Conservation (phyloP, 305 asterid genomes). For the Salvia sclarea region DNA sequence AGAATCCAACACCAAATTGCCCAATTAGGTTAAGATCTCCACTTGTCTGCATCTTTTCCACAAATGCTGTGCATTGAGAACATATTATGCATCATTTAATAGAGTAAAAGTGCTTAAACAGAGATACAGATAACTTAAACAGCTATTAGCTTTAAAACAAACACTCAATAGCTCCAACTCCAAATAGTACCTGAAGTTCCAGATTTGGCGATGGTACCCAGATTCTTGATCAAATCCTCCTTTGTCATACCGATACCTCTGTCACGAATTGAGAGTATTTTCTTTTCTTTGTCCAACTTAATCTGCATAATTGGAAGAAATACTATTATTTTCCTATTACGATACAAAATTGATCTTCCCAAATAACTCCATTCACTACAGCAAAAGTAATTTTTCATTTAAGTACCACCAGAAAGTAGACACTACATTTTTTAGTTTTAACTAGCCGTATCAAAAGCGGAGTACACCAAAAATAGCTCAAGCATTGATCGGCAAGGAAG, state of each 20-base stretch:
- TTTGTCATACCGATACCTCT: slow-evolving; percentile 96
- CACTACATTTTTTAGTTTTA: not conserved
- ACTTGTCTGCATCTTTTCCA: slow-evolving; percentile 81
- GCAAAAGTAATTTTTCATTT: not conserved
- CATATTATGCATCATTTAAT: slow-evolving; percentile 1
- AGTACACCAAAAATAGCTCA: not conserved
- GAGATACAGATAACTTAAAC: not conserved
- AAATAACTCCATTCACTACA: not conserved
- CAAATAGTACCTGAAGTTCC: slow-evolving; percentile 79
- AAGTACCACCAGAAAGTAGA: not conserved
- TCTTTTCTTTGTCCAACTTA: slow-evolving; percentile 86
- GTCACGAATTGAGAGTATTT: slow-evolving; percentile 76
- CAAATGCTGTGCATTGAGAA: slow-evolving; percentile 60
- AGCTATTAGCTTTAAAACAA: not conserved
- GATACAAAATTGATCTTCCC: not conserved
- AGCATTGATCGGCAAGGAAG: not conserved
- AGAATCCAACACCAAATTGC: slow-evolving; percentile 83
- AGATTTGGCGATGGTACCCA: slow-evolving; percentile 80
- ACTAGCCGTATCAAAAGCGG: not conserved
- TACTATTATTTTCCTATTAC: not conserved
- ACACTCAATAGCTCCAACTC: slow-evolving; percentile 13
- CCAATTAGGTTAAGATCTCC: slow-evolving; percentile 45
- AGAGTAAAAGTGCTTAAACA: not conserved
- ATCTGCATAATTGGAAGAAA: slow-evolving; percentile 41
- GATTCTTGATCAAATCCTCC: slow-evolving; percentile 80